phyloP scores from a whole-genome alignment of 257 asterid species.

The Anisodus tanguticus region DNA sequence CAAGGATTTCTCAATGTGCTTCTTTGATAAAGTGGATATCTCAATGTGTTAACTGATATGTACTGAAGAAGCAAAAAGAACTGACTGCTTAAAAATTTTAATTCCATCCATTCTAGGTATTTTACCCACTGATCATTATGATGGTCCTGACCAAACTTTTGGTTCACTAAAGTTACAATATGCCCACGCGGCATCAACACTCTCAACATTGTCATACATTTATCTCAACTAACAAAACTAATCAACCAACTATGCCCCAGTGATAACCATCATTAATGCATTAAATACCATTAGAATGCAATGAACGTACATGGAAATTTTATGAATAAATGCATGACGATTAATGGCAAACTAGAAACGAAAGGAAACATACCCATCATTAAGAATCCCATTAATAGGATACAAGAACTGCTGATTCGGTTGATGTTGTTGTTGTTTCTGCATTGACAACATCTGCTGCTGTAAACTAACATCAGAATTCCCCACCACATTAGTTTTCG shows the following conservation, averaged over 20 bases:
- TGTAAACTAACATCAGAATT: slow-evolving; percentile 54
- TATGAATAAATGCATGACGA: not conserved
- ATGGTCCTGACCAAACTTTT: not conserved
- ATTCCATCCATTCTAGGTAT: not conserved
- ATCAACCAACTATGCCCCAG: not conserved
- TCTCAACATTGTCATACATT: slow-evolving; percentile 2
- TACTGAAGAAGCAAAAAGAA: not conserved
- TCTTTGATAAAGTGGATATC: not conserved
- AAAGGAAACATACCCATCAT: slow-evolving; percentile 62
- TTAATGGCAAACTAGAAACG: slow-evolving; percentile 16
- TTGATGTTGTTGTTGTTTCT: slow-evolving; percentile 62
- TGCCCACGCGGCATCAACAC: not conserved
- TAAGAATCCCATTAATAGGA: slow-evolving; percentile 70
- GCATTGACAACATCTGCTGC: slow-evolving; percentile 69
- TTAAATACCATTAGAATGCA: not conserved
- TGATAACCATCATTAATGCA: not conserved
- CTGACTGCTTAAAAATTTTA: not conserved
- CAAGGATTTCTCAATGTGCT: not conserved
- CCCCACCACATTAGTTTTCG: slow-evolving; percentile 43
- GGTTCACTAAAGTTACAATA: not conserved
- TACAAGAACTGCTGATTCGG: slow-evolving; percentile 69
- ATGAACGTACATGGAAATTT: not conserved
- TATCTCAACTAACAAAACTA: not conserved
- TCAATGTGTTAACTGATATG: not conserved
- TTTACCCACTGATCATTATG: not conserved